Conservation (phyloP, 257 asterid genomes). For the Cordia subcordata region DNA sequence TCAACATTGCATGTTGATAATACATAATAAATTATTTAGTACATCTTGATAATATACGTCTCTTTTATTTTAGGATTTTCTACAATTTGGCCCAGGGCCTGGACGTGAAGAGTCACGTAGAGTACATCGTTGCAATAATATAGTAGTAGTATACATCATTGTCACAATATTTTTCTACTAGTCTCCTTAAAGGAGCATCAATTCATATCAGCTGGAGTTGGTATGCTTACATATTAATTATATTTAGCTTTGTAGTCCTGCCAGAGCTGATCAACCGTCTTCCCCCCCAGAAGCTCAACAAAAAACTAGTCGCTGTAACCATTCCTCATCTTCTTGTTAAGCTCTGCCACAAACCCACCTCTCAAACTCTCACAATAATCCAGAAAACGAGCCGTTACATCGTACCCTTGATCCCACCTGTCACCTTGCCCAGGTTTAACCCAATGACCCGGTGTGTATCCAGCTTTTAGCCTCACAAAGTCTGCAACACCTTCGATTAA, state of each 20-base stretch:
- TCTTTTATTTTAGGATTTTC: too few relatives aligned
- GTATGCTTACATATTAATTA: too few relatives aligned
- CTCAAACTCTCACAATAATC: constrained; percentile 42
- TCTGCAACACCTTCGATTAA: constrained; percentile 58
- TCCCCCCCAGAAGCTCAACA: constrained; percentile 50
- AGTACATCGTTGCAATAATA: too few relatives aligned
- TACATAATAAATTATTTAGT: too few relatives aligned
- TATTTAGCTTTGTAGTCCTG: constrained; percentile 48
- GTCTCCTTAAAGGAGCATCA: too few relatives aligned
- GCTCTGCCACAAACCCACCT: constrained; percentile 48
- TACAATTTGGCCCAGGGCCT: too few relatives aligned
- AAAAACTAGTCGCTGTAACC: constrained; percentile 39
- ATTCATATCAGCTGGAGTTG: too few relatives aligned
- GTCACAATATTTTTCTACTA: too few relatives aligned
- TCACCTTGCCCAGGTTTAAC: constrained; percentile 47
- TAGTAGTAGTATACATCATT: too few relatives aligned
- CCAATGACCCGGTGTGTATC: constrained; percentile 51
- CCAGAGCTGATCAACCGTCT: constrained; percentile 50
- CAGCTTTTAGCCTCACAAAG: constrained; percentile 52
- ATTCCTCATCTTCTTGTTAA: constrained; percentile 52
- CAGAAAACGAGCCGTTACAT: constrained; percentile 50
- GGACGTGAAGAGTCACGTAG: too few relatives aligned
- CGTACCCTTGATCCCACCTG: constrained; percentile 65
- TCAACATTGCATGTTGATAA: too few relatives aligned
- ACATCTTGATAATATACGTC: too few relatives aligned